Evolutionary conservation across 2,329 filamentous ascomycete species (phyloP).

Genomic region (Pseudogymnoascus sp.): DNA sequence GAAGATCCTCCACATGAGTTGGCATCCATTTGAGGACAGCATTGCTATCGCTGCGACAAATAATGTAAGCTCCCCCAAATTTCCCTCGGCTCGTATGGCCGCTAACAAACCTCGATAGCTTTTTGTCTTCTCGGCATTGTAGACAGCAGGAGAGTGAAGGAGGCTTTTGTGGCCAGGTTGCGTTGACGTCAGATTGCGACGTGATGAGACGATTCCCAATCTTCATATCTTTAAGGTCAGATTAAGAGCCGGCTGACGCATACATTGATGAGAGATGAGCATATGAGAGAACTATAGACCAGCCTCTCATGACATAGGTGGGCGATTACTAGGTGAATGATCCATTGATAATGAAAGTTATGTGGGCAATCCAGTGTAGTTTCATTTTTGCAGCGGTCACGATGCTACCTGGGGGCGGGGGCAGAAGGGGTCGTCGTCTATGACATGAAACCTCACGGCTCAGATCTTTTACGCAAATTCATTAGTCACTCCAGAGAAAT

Average conservation of each 20-base stretch:
- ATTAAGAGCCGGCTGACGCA: conserved; percentile 8
- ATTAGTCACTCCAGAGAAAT: conserved; percentile 8
- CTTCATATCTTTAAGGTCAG: conserved; percentile 5
- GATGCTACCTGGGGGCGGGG: conserved; percentile 3
- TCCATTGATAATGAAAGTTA: conserved; percentile 8
- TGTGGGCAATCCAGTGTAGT: conserved; percentile 1
- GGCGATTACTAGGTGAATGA: conserved; percentile 6
- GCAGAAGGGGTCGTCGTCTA: not conserved
- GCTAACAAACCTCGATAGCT: conserved; percentile 39
- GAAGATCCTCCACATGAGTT: conserved; percentile 99
- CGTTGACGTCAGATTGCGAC: conserved; percentile 26
- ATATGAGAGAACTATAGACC: conserved; percentile 8
- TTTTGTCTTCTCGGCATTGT: conserved; percentile 72
- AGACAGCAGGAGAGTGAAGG: conserved; percentile 28
- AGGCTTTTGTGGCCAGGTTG: conserved; percentile 24
- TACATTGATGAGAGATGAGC: conserved; percentile 11
- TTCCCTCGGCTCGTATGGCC: not conserved
- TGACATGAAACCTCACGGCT: not conserved
- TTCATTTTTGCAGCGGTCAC: not conserved
- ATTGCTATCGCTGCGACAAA: conserved; percentile 99
- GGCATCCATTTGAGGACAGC: conserved; percentile 99
- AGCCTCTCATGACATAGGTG: conserved; percentile 7
- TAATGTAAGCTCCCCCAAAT: conserved; percentile 68
- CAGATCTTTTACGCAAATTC: conserved; percentile 7
- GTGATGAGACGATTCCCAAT: conserved; percentile 8